Percentiles rank a stretch among this genome's conserved stretches.
phyloP scores from a whole-genome alignment of 2,329 filamentous ascomycete species.

The Curvularia verruculosa region DNA sequence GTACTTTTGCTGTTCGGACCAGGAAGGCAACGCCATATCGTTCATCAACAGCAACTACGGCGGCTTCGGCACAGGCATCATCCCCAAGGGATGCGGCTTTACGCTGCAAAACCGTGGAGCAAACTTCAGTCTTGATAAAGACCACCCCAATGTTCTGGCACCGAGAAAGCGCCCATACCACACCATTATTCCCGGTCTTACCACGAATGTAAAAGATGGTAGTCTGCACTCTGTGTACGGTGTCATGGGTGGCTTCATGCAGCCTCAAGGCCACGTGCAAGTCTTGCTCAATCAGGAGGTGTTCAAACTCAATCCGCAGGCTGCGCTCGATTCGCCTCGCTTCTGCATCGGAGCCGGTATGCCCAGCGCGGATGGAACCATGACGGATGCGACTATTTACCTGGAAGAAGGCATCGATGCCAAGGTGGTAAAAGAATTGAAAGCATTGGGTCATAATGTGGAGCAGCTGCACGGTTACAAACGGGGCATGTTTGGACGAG shows the following conservation, averaged over 20 bases:
- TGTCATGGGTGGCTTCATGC: conserved; percentile 99
- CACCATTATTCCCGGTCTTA: conserved; percentile 93
- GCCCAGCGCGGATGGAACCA: conserved; percentile 63
- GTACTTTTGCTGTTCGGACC: conserved; percentile 86
- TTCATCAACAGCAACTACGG: conserved; percentile 97
- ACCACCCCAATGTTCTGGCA: conserved; percentile 80
- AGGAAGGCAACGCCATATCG: conserved; percentile 83
- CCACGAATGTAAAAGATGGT: conserved; percentile 76
- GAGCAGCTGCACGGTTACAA: conserved; percentile 68
- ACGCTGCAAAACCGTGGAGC: conserved; percentile 91
- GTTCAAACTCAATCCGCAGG: conserved; percentile 81
- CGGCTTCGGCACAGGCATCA: conserved; percentile 85
- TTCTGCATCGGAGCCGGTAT: conserved; percentile 82
- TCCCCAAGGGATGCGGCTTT: conserved; percentile 86
- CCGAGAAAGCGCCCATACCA: conserved; percentile 92
- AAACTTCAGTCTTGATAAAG: conserved; percentile 75
- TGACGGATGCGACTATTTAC: conserved; percentile 69
- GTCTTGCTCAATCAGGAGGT: conserved; percentile 88
- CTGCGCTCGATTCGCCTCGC: conserved; percentile 88
- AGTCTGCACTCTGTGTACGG: conserved; percentile 86
- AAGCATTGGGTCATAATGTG: conserved; percentile 73
- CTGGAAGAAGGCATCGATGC: conserved; percentile 82
- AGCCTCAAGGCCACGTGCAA: conserved; percentile 95
- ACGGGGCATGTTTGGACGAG: conserved; percentile 78
- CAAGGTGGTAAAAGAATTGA: conserved; percentile 70